Evolutionary conservation across 768 basidiomycete species (phyloP).

Genomic region (Tremella mesenterica): DNA sequence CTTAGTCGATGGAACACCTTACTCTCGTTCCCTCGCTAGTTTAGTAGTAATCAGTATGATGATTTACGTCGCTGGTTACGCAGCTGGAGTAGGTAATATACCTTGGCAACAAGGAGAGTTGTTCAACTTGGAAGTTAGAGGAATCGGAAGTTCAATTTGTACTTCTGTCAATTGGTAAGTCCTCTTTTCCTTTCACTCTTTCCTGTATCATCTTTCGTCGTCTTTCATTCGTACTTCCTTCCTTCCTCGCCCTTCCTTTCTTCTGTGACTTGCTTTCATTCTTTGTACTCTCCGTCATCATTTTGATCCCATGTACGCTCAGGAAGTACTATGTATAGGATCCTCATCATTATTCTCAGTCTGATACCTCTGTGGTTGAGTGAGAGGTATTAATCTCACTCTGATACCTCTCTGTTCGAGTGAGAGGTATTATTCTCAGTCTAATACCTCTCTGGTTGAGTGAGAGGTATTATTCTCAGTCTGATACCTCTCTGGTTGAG

Average conservation of each 20-base stretch:
- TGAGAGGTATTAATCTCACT: too few species aligned
- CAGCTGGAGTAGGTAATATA: constrained; percentile 66
- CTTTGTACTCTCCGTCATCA: not conserved
- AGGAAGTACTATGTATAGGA: not conserved
- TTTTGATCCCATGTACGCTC: not conserved
- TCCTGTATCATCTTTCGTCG: not conserved
- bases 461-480: too few species aligned
- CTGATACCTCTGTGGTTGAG: too few species aligned
- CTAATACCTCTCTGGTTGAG: too few species aligned
- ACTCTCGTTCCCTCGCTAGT: constrained; percentile 57
- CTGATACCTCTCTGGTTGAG: too few species aligned
- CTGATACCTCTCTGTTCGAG: too few species aligned
- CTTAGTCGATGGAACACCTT: constrained; percentile 55
- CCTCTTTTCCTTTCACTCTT: not conserved
- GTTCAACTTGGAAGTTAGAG: constrained; percentile 69
- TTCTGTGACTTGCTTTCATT: not conserved
- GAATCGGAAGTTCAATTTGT: constrained; percentile 64
- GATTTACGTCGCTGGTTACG: constrained; percentile 72
- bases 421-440: too few species aligned
- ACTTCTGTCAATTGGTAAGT: constrained; percentile 66
- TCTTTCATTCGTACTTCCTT: not conserved
- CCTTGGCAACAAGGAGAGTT: constrained; percentile 85
- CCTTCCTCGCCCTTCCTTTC: not conserved
- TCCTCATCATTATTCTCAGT: too few species aligned
- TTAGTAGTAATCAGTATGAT: constrained; percentile 74